Percentiles rank a stretch among this genome's conserved stretches.
Conservation (phyloP, 192 early-diverging fungal genomes). For the Linnemannia hyalina region DNA sequence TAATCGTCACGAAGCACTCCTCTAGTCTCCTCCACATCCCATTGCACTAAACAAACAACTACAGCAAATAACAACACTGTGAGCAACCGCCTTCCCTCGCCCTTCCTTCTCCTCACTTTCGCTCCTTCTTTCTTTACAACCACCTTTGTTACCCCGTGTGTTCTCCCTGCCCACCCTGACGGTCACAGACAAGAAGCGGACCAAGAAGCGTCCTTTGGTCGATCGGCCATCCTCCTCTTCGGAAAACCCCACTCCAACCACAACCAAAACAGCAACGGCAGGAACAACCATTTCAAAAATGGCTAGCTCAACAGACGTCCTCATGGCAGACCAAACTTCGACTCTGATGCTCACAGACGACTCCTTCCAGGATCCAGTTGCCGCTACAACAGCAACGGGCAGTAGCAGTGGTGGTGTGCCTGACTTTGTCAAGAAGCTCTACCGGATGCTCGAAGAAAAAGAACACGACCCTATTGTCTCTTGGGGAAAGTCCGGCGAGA, state of each 20-base stretch:
- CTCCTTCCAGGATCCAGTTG: neutral
- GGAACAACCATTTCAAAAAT: neutral
- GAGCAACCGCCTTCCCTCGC: neutral
- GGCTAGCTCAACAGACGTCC: slow-evolving; percentile 12
- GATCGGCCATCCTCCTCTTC: slow-evolving; percentile 24
- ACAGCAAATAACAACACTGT: neutral
- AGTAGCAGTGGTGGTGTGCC: slow-evolving; percentile 53
- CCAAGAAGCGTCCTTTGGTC: slow-evolving; percentile 49
- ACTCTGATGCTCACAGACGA: slow-evolving; percentile 20
- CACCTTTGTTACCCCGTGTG: neutral
- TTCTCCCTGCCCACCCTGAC: slow-evolving; percentile 43
- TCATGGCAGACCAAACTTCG: slow-evolving; percentile 22
- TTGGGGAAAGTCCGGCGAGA: slow-evolving; percentile 74
- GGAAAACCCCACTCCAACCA: neutral
- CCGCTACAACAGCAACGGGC: slow-evolving; percentile 3
- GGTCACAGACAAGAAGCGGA: slow-evolving; percentile 46
- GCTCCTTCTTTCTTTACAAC: neutral
- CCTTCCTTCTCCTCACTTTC: neutral
- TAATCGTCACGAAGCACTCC: too few relatives aligned
- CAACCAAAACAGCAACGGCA: neutral
- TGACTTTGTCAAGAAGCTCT: slow-evolving; percentile 67
- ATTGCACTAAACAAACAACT: neutral
- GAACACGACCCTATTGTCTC: slow-evolving; percentile 67
- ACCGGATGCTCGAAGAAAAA: slow-evolving; percentile 77
- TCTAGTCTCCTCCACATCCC: neutral